Conservation (phyloP, 2,329 filamentous ascomycete species). For the Alternaria alternata region DNA sequence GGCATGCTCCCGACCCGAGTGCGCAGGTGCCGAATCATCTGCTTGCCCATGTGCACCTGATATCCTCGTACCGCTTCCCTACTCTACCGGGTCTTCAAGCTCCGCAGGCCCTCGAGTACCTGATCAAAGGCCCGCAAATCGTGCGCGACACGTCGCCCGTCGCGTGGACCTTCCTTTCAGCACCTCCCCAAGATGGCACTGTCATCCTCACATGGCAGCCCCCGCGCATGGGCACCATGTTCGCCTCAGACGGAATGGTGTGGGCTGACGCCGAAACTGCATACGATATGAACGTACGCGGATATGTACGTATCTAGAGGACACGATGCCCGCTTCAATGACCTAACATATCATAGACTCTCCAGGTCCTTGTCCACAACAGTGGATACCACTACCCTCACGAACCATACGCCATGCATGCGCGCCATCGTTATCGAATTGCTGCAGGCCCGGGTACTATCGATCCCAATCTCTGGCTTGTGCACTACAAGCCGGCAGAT, state of each 20-base stretch:
- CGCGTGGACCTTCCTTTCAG: constrained; percentile 90
- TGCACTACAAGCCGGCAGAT: constrained; percentile 85
- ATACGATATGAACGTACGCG: constrained; percentile 75
- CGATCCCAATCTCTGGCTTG: constrained; percentile 86
- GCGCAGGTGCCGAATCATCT: constrained; percentile 45
- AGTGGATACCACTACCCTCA: constrained; percentile 77
- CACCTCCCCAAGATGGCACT: constrained; percentile 76
- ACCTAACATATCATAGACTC: constrained; percentile 64
- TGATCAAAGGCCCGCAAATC: constrained; percentile 83
- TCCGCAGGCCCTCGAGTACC: constrained; percentile 81
- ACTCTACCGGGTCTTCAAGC: constrained; percentile 73
- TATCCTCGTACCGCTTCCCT: constrained; percentile 85
- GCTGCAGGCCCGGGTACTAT: constrained; percentile 73
- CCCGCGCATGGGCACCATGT: constrained; percentile 71
- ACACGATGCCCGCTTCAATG: neutral
- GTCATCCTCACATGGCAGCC: constrained; percentile 92
- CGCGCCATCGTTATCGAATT: constrained; percentile 86
- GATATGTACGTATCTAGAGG: constrained; percentile 63
- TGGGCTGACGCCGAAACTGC: constrained; percentile 85
- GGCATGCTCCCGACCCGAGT: constrained; percentile 44
- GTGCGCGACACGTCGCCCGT: constrained; percentile 85
- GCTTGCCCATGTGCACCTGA: constrained; percentile 88
- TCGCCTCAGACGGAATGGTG: constrained; percentile 90
- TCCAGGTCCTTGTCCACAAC: constrained; percentile 89
- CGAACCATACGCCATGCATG: constrained; percentile 78